Base-by-base conservation (phyloP, 371 early-diverging fungal genomes). In the Capniomyces stellatus region DNA sequence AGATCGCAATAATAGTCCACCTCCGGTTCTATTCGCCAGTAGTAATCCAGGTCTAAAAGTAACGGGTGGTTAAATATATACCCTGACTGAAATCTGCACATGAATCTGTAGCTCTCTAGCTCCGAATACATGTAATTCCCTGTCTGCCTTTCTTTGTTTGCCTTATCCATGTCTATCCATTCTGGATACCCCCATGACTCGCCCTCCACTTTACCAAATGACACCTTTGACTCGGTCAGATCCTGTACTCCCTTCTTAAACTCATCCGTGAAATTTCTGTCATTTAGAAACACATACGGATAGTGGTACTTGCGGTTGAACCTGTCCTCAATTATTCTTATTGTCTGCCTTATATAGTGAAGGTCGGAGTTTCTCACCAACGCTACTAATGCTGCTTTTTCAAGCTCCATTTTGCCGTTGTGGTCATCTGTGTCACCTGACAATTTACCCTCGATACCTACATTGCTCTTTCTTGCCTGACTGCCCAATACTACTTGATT, bases 11-110 rank as follows among this genome's bases (percentile, higher is more conserved):
- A 76, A 58, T 82, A 91, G 43, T 79, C 70, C 3, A 91, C 91
- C 42, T 77, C 83, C 2, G 95, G 97, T 58, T 97, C 98, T 18
- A 97, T 74, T 13, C 98, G 73, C 98, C 97, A 96, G 66, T 92
- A 96, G 61, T 81, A 96, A 52, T 91, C 85, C 54, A 81, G 83
- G 43, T 82, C 74, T 44, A 69, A 64, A 13, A 93, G 65, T 8
- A 88, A 63, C 48, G 82, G 80, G 59, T 94, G 91, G 43, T 75
- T 66, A 63, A 80, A 91, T 55, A 96, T 82, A 60, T 76, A 89
- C 0, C 94, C 92, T 15, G 92, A 88, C 48, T 71, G 74, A 59
- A 67, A 79, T n/a, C 88, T 71, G 63, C 96, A 96, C 94, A 94
- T 93, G 59, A 89, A 83, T 43, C 91, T 75, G 62, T 97, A 97